phyloP scores from a whole-genome alignment of 257 asterid genomes.

The Ophiorrhiza pumila region DNA sequence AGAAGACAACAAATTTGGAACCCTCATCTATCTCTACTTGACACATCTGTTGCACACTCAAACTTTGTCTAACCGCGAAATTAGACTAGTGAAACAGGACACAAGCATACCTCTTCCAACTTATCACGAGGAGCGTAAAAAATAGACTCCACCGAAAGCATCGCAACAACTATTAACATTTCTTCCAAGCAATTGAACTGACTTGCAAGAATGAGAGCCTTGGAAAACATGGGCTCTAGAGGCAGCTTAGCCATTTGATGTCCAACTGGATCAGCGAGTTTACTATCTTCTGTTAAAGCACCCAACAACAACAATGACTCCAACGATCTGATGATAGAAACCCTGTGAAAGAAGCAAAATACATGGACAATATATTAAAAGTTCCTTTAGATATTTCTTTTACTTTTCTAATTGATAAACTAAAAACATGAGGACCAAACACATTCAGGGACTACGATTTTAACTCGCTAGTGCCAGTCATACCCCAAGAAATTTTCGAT shows the following conservation, averaged over 20 bases:
- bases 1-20: not conserved
- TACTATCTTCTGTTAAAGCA: constrained; percentile 75
- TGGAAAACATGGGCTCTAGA: constrained; percentile 80
- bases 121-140: constrained; percentile 91
- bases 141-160: constrained; percentile 93
- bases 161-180: constrained; percentile 72
- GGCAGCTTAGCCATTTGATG: constrained; percentile 92
- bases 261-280: constrained; percentile 83
- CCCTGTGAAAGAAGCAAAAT: constrained; percentile 45
- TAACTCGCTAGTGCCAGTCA: not conserved
- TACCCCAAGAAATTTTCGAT: not conserved
- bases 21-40: not conserved
- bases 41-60: not conserved
- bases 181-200: constrained; percentile 86
- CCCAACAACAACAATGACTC: constrained; percentile 79
- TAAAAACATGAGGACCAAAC: not conserved
- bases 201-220: constrained; percentile 84
- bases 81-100: not conserved
- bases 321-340: constrained; percentile 77
- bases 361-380: not conserved
- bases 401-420: not conserved
- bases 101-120: constrained; percentile 76
- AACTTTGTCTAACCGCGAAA: not conserved
- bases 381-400: not conserved
- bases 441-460: not conserved